A percentile compares a stretch with the other conserved stretches of the same genome.
Evolutionary conservation across 306 rosid species (phyloP).

Genomic region (Sicyos baderoa): DNA sequence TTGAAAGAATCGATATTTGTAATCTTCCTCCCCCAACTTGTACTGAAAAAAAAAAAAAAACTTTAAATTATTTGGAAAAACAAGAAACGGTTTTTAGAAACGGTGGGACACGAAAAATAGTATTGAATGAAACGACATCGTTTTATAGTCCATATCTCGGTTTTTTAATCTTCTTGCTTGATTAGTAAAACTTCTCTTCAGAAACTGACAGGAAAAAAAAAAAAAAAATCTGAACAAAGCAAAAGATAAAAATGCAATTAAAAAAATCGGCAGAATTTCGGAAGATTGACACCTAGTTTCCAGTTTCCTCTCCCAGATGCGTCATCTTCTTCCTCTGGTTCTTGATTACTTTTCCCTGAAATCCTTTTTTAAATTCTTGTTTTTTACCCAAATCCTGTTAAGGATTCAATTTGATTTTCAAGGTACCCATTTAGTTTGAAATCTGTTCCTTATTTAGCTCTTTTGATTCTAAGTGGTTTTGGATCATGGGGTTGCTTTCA

Average conservation of each 20-base stretch:
- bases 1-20: no score
- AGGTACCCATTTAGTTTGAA: constrained; percentile 11
- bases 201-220: constrained; percentile 27
- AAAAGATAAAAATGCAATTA: constrained; percentile 11
- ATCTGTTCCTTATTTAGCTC: constrained; percentile 1
- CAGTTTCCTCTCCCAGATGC: constrained; percentile 22
- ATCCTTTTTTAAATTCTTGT: constrained; percentile 11
- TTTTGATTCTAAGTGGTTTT: neutral
- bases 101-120: neutral
- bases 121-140: constrained; percentile 37
- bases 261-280: constrained; percentile 4
- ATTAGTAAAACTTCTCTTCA: constrained; percentile 9
- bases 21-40: no score
- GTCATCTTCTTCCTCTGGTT: constrained; percentile 29
- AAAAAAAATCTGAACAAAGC: no score
- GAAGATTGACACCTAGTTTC: constrained; percentile 10
- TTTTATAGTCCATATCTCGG: neutral
- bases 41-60: no score
- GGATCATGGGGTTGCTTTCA: constrained; percentile 11
- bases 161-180: neutral
- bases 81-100: no score
- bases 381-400: constrained; percentile 13
- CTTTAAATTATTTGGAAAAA: neutral
- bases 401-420: constrained; percentile 23
- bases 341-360: constrained; percentile 20